Base-by-base conservation (phyloP, 1,139 yeast species). In the Taphrina sp. region DNA sequence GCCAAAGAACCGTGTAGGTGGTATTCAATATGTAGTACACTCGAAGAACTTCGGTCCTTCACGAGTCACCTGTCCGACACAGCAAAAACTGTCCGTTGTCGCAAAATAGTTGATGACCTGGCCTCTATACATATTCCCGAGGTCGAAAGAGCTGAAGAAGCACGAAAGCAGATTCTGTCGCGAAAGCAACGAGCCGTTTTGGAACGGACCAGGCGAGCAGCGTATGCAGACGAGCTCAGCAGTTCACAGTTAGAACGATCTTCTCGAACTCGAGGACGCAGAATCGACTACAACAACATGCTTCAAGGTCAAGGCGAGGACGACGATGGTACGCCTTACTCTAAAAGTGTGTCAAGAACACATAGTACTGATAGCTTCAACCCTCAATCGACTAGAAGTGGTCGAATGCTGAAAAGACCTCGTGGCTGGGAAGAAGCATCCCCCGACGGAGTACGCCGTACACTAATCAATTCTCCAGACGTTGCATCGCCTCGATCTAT, bases 251-350 rank as follows among this genome's bases (percentile, higher is more conserved):
- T 57, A 62, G n/a, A 68, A 68, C 56, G 59, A 64, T 14, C 22
- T 3, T 67, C 71, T 14, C 66, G 75, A 14, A 69, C 74, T 1
- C 62, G 74, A 3, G 69, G 72, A 2, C 66, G 63, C 34, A 61
- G 69, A n/a, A 66, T 72, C 35, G 68, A 71, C 54, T 72, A 72
- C 44, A 47, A 52, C 56, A 61, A 64, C 24, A 47, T 41, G 39
- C 42, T 59, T 3, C 44, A 43, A 24, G 59, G 59, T 22, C 60
- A 59, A 16, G 63, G 60, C 31, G 58, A 66, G 57, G 62, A 66
- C 60, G 63, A 61, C 1, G 61, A 51, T 35, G 45, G 20, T 2
- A n/a, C n/a, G n/a, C n/a, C n/a, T n/a, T n/a, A n/a, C n/a, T n/a
- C n/a, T n/a, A n/a, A n/a, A n/a, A 29, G 37, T 3, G 37, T 20